Percentiles rank a stretch among this genome's conserved stretches.
Conservation (phyloP, 495 filamentous ascomycete species). For the Hypoxylon fuscum region DNA sequence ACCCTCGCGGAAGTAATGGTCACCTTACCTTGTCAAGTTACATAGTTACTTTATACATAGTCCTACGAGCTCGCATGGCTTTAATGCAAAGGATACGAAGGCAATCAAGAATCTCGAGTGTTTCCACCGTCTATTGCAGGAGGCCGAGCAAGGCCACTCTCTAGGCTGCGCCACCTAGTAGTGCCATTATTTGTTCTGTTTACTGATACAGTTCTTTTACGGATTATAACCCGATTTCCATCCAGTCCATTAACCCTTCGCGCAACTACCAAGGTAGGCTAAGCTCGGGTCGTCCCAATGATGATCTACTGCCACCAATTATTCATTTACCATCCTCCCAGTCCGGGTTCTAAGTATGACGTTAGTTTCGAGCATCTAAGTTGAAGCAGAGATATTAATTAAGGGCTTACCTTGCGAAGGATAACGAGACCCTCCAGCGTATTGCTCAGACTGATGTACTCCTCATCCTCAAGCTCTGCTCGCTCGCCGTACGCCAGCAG, state of each 20-base stretch:
- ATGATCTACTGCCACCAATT: background rate
- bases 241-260: background rate
- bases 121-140: slow-evolving; percentile 41
- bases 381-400: background rate
- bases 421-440: slow-evolving; percentile 96
- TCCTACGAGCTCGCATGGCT: background rate
- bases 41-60: background rate
- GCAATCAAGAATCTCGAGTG: slow-evolving; percentile 1
- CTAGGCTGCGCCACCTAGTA: slow-evolving; percentile 29
- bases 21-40: background rate
- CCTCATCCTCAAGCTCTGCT: slow-evolving; percentile 96
- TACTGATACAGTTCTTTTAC: slow-evolving; percentile 36
- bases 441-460: slow-evolving; percentile 90
- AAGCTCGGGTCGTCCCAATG: background rate
- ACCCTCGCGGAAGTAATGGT: slow-evolving; percentile 69
- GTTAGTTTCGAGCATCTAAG: slow-evolving; percentile 31
- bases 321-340: slow-evolving; percentile 56
- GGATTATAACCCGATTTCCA: background rate
- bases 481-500: slow-evolving; percentile 91
- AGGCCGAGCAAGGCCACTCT: slow-evolving; percentile 25
- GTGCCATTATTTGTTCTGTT: slow-evolving; percentile 40
- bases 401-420: slow-evolving; percentile 81
- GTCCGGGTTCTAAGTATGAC: slow-evolving; percentile 54
- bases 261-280: background rate
- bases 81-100: background rate